Percentiles rank a stretch among this genome's conserved stretches.
Evolutionary conservation across 2,329 filamentous ascomycete species (phyloP).

Genomic region (Gnomoniopsis sp.): DNA sequence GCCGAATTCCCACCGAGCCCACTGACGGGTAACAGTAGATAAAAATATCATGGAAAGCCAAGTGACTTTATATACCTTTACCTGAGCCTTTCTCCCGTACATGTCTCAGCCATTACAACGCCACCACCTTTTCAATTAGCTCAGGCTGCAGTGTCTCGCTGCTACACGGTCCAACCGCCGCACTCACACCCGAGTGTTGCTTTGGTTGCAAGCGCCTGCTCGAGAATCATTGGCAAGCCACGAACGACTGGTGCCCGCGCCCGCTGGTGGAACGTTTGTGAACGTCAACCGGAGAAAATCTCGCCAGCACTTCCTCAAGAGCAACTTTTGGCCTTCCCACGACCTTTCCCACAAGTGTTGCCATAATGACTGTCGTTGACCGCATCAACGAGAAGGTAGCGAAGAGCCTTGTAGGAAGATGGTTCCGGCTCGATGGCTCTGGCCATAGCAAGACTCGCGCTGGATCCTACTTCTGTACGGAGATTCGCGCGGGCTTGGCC

Average conservation of each 20-base stretch:
- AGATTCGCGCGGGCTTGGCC: slow-evolving; percentile 77
- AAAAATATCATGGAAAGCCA: not conserved
- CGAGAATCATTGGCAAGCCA: not conserved
- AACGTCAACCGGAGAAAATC: not conserved
- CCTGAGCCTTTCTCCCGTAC: not conserved
- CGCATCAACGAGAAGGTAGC: slow-evolving; percentile 57
- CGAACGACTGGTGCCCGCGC: not conserved
- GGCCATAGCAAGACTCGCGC: slow-evolving; percentile 62
- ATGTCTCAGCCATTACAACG: not conserved
- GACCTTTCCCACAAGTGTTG: slow-evolving; percentile 2
- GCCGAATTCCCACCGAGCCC: not conserved
- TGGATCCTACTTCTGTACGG: slow-evolving; percentile 75
- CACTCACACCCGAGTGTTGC: not conserved
- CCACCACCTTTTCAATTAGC: not conserved
- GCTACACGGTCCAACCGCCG: not conserved
- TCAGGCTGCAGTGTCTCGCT: not conserved
- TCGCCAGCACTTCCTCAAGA: not conserved
- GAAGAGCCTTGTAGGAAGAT: slow-evolving; percentile 61
- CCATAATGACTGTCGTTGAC: slow-evolving; percentile 46
- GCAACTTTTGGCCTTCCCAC: slow-evolving; percentile 24
- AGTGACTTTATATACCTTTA: not conserved
- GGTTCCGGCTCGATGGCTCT: slow-evolving; percentile 78
- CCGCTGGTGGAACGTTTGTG: not conserved
- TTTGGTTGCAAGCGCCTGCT: not conserved
- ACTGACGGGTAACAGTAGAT: not conserved